Evolutionary conservation across 345 rosid genomes (phyloP), one percentile per base, ranked within the genome.

Genomic region (Brassica juncea): DNA sequence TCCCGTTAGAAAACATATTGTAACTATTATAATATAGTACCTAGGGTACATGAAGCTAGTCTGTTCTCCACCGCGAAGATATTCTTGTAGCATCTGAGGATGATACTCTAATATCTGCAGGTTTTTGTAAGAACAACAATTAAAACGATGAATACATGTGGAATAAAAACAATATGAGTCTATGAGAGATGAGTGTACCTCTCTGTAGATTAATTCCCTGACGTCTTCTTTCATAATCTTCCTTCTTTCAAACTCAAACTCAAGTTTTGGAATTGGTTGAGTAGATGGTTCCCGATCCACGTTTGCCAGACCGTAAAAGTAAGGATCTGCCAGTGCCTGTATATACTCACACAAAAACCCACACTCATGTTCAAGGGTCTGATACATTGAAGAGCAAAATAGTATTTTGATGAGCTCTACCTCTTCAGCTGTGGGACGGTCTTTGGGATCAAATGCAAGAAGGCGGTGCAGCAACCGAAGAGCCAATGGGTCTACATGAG

Each of bases 11-110:
- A 37, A 12, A 55, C 16, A 14, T 8, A 67, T 27, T 49, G 31
- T 68, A 49, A 15, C 42, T 61, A 19, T 28, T 70, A 32, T 27
- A 32, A 14, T 72, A 80, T 39, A 49, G 55, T 49, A 87, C 99
- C 98, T 95, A 72, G 99, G 99, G 76, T 91, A 95, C 99, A 93
- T 86, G 88, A 95, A 95, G 86, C 98, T 93, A 44, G 94, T 91
- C 77, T 95, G 97, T 7, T 91, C 97, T 72, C 99, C 98, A 64
- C 99, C 99, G 34, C 84, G 88, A 79, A 91, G 90, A 88, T 95
- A 88, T 80, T 93, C 99, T 77, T 93, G 91, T 60, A 95, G 88
- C 99, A 93, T 93, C 78, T 87, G 94, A 19, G 98, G 99, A 88
- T 95, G 99, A 85, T 95, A 95, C 82, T 95, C 99, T 74, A 95